Evolutionary conservation across 164 flowering plant genomes (phyloP), one percentile per base, ranked within the genome.

Genomic region (Kalanchoe fedtschenkoi): DNA sequence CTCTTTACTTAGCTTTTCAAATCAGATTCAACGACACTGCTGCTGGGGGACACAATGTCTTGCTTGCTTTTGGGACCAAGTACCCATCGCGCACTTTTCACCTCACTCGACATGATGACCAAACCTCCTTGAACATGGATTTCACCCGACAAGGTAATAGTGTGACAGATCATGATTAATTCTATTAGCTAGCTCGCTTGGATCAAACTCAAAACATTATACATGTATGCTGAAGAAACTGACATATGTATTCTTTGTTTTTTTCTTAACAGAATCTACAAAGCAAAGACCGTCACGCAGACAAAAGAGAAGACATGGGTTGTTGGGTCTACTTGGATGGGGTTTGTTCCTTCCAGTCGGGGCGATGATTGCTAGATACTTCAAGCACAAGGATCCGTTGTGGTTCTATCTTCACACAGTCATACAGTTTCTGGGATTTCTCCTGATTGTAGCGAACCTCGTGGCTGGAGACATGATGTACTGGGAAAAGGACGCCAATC

Each of bases 1-100:
- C 75, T 37, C 77, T 93, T 24, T 84, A 88, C 81, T 33, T 93
- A 77, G 91, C 93, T 19, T 93, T 88, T 70, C 98, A 89, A 72
- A 55, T 87, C 64, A 77, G 82, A 66, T 76, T 76, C 62, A 37
- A 66, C 24, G 46, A 46, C 17, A 76, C 61, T 34, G 66, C 79
- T 13, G 34, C 56, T 6, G 43, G n/a, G n/a, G n/a, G 10, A 47
- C 87, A 88, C 62, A 74, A 77, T 1, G 69, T 90, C 39, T 28
- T 92, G 34, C 67, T 93, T 58, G 97, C 98, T 33, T 81, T 78
- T 62, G 77, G 80, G 16, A 73, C 60, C 33, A 66, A 34, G 15
- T 61, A 62, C 51, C 96, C 96, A 0, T 55, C 37, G 15, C 85
- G 77, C 63, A 62, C 55, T 62, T 22, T 47, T 47, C 82, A 11